A percentile compares a stretch with the other conserved stretches of the same genome.
Conservation (phyloP, 73 alveolate genomes). For the Paramecium biaurelia region DNA sequence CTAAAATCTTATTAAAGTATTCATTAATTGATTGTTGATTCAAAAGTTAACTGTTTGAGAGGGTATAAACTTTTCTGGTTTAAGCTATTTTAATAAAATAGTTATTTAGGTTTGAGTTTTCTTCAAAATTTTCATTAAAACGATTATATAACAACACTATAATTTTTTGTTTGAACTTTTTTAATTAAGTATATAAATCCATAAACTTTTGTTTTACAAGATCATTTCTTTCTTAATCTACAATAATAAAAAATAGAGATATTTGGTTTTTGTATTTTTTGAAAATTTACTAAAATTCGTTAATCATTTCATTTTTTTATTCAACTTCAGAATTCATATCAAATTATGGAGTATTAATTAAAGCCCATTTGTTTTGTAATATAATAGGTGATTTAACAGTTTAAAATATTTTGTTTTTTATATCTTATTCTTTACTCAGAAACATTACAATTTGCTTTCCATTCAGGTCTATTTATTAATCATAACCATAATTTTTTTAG, state of each 20-base stretch:
- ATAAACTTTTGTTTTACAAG: neutral
- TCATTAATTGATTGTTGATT: too few relatives aligned
- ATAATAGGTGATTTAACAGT: neutral
- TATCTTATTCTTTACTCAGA: neutral
- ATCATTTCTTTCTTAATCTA: neutral
- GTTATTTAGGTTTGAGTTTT: neutral
- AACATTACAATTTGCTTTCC: neutral
- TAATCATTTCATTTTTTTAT: neutral
- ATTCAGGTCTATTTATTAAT: neutral
- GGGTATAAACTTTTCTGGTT: neutral
- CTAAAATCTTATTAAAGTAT: neutral
- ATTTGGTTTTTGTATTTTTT: neutral
- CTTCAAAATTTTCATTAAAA: neutral
- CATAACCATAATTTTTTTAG: neutral
- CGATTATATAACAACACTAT: neutral
- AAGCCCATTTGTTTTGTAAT: neutral
- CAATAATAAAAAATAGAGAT: neutral
- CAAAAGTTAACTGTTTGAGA: neutral
- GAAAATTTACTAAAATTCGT: too few relatives aligned
- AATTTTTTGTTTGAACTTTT: too few relatives aligned
- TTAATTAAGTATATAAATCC: neutral
- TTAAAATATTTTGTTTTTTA: too few relatives aligned
- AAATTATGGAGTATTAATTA: neutral
- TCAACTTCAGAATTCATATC: neutral
- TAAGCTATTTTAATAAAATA: neutral